phyloP scores from a whole-genome alignment of 169 alveolate genomes.

The Blepharisma undulans region DNA sequence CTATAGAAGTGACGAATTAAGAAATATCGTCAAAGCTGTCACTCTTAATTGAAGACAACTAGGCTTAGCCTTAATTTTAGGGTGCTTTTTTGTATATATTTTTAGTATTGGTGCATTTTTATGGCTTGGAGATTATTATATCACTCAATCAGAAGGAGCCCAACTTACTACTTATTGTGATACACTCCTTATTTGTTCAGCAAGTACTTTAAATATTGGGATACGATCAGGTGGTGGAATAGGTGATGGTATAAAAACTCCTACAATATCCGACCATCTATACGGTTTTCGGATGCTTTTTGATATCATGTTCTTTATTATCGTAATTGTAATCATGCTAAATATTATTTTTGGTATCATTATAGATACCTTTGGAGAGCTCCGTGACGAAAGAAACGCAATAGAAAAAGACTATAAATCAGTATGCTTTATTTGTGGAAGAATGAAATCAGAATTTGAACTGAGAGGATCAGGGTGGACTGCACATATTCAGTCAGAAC shows the following conservation, averaged over 20 bases:
- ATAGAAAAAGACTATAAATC: constrained; percentile 52
- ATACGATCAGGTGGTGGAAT: constrained; percentile 83
- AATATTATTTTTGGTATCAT: constrained; percentile 74
- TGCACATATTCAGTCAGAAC: constrained; percentile 40
- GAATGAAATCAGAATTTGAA: constrained; percentile 34
- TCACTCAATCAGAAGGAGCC: constrained; percentile 49
- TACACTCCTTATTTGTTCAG: constrained; percentile 58
- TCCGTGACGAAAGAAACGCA: constrained; percentile 67
- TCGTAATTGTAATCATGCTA: constrained; percentile 29
- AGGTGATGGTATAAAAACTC: constrained; percentile 63
- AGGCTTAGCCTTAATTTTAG: constrained; percentile 56
- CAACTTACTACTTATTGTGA: constrained; percentile 50
- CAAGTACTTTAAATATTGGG: constrained; percentile 63
- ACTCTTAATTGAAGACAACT: constrained; percentile 52
- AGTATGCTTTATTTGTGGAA: constrained; percentile 69
- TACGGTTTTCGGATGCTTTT: neutral
- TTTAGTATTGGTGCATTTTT: constrained; percentile 26
- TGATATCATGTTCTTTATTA: constrained; percentile 28
- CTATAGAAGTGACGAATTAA: constrained; percentile 48
- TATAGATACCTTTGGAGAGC: constrained; percentile 80
- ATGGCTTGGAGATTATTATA: constrained; percentile 33
- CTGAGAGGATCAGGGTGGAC: constrained; percentile 43
- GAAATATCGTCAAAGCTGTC: constrained; percentile 51
- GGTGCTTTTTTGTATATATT: constrained; percentile 52
- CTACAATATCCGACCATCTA: neutral